Conservation (phyloP, 345 rosid genomes). For the Clarkia xantiana region DNA sequence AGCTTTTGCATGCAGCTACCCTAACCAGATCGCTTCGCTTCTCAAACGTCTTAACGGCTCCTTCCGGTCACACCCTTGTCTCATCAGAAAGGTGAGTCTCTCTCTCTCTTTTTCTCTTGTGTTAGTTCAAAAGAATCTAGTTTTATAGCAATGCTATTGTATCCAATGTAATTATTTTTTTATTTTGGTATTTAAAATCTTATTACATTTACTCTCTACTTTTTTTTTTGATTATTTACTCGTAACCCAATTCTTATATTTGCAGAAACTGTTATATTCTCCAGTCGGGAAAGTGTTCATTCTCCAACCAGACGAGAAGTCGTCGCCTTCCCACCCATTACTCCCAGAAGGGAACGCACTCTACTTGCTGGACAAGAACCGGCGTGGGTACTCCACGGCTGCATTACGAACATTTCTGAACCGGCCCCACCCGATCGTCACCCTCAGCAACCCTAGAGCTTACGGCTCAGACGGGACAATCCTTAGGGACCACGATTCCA, state of each 20-base stretch:
- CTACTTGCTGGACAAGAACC: slow-evolving; percentile 35
- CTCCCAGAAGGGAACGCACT: slow-evolving; percentile 62
- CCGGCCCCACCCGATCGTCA: slow-evolving; percentile 65
- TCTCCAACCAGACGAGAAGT: slow-evolving; percentile 67
- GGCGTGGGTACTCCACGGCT: slow-evolving; percentile 15
- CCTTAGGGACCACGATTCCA: slow-evolving; percentile 78
- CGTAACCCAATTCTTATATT: too few species aligned
- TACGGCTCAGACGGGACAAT: slow-evolving; percentile 82
- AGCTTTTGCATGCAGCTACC: slow-evolving; percentile 92
- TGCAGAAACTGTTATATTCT: slow-evolving; percentile 64
- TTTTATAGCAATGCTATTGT: too few species aligned
- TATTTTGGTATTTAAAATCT: too few species aligned
- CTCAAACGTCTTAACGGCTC: slow-evolving; percentile 60
- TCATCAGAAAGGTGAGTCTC: slow-evolving; percentile 46
- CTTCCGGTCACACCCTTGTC: slow-evolving; percentile 72
- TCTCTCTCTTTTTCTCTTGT: neutral
- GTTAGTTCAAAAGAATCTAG: too few species aligned
- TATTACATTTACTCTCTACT: too few species aligned
- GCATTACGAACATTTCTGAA: slow-evolving; percentile 64
- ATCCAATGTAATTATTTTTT: too few species aligned
- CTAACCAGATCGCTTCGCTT: slow-evolving; percentile 58
- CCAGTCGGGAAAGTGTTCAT: slow-evolving; percentile 72
- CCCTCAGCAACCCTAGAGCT: slow-evolving; percentile 68
- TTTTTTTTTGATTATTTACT: too few species aligned
- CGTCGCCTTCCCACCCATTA: slow-evolving; percentile 74